A percentile compares a stretch with the other conserved stretches of the same genome.
Evolutionary conservation across 805 yeast genomes (phyloP).

Genomic region (Nakazawaea sp.): DNA sequence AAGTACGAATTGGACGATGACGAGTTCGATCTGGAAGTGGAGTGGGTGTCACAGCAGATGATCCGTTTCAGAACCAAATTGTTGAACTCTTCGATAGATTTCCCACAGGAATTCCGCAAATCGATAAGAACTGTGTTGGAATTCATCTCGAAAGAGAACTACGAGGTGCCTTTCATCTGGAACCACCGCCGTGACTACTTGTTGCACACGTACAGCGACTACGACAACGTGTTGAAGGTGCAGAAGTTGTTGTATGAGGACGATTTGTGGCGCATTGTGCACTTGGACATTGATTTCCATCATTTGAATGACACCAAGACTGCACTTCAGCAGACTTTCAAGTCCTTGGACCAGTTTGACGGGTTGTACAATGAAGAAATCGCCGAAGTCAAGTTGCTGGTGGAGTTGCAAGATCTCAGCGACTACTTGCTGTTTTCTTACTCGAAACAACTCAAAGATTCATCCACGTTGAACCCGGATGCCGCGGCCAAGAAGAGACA

Average conservation of each 20-base stretch:
- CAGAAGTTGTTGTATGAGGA: constrained; percentile 62
- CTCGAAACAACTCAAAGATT: constrained; percentile 51
- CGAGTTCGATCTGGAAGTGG: constrained; percentile 66
- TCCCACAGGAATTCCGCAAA: constrained; percentile 46
- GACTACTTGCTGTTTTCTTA: constrained; percentile 76
- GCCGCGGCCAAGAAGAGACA: constrained; percentile 37
- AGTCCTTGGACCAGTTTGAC: constrained; percentile 51
- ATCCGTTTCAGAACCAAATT: constrained; percentile 46
- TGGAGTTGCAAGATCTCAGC: constrained; percentile 80
- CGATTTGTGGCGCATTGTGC: constrained; percentile 88
- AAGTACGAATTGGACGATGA: constrained; percentile 62
- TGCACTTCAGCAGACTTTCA: constrained; percentile 45
- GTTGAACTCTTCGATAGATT: constrained; percentile 24
- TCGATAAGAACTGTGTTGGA: constrained; percentile 69
- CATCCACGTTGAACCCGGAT: constrained; percentile 15
- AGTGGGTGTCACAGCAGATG: constrained; percentile 72
- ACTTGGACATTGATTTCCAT: constrained; percentile 83
- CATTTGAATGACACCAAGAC: constrained; percentile 70
- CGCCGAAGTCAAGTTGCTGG: constrained; percentile 51
- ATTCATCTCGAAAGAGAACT: constrained; percentile 66
- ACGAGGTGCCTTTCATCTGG: constrained; percentile 94
- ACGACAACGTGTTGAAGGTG: constrained; percentile 34
- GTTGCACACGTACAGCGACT: constrained; percentile 44
- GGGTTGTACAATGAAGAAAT: constrained; percentile 49
- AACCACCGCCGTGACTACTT: constrained; percentile 90